Evolutionary conservation across 192 early-diverging fungal genomes (phyloP), one percentile per base, ranked within the genome.

Genomic region (Paraglomus occultum): DNA sequence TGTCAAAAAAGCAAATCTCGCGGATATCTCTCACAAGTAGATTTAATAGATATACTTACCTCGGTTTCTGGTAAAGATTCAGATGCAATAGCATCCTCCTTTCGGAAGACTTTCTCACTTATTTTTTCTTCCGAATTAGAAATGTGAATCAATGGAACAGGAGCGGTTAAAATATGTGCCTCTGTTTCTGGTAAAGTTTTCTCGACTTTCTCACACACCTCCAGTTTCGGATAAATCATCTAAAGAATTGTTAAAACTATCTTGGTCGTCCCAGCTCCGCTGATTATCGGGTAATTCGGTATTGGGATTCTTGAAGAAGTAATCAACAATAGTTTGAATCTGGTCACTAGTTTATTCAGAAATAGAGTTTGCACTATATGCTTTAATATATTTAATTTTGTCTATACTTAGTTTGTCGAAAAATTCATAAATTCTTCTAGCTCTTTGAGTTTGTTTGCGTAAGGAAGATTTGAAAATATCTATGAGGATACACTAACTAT

Each of bases 371-470:
- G 63, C 63, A 50, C 17, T 64, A 64, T 64, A 50, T 49, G 47
- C 49, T 64, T 64, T 64, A 31, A 65, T 65, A 50, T 64, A 64
- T 22, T 64, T 64, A 49, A 64, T 50, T 57, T 64, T 64, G 51
- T 64, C 47, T 50, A 64, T 50, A 39, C 63, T 22, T 64, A 64
- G 48, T 64, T 64, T 64, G 48, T 64, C 62, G 47, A 9, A 15
- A 50, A 64, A 64, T 49, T 64, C 47, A 51, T 64, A 64, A 64
- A 64, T 9, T 31, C 51, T 48, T 15, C 63, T 64, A 15, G 48
- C 48, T 64, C 63, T 64, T 61, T 61, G 22, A 43, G 39, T 23
- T 61, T 61, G 38, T 61, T 43, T 61, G 44, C 2, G 38, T 57
- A 57, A 57, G 38, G 20, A n/a, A n/a, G n/a, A n/a, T n/a, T n/a